These are phyloP conservation scores for Barnettozyma siamensis DNA, from an alignment of 805 yeast genomes.

Conservation along the genomic window DNA sequence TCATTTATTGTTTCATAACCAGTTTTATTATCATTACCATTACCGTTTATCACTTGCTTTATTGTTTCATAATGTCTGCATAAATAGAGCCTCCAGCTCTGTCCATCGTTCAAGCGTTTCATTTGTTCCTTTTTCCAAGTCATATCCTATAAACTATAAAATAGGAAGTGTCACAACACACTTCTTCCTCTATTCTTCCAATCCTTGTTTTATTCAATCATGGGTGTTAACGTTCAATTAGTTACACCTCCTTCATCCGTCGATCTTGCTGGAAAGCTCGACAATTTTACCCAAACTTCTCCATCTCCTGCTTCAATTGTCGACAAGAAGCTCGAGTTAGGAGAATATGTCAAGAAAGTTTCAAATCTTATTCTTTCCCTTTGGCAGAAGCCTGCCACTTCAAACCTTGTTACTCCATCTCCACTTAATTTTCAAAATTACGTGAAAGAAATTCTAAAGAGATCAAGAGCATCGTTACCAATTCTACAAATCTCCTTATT, in stretches of 20 bases:
- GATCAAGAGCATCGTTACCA: constrained; percentile 55
- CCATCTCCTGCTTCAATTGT: neutral
- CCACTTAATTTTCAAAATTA: constrained; percentile 18
- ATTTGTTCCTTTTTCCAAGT: too few relatives aligned
- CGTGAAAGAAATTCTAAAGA: constrained; percentile 37
- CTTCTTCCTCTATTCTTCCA: neutral
- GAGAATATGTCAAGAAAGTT: constrained; percentile 12
- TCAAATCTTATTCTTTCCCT: constrained; percentile 14
- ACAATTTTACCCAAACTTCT: neutral
- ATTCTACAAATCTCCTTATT: constrained; percentile 63
- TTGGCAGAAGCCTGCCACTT: constrained; percentile 14
- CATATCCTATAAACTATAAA: too few relatives aligned
- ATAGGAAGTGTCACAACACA: too few relatives aligned
- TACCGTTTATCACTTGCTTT: too few relatives aligned
- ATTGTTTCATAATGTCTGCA: constrained; percentile 3
- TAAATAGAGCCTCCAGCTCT: neutral
- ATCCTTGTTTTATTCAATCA: neutral
- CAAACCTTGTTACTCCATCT: neutral
- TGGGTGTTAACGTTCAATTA: neutral
- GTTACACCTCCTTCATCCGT: constrained; percentile 6
- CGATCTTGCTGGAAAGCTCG: neutral
- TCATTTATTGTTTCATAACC: too few relatives aligned
- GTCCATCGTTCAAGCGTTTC: too few relatives aligned
- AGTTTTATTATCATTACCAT: neutral
- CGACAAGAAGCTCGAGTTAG: constrained; percentile 1